Evolutionary conservation across 2,329 filamentous ascomycete species (phyloP).

Genomic region (Calonectria henricotiae): DNA sequence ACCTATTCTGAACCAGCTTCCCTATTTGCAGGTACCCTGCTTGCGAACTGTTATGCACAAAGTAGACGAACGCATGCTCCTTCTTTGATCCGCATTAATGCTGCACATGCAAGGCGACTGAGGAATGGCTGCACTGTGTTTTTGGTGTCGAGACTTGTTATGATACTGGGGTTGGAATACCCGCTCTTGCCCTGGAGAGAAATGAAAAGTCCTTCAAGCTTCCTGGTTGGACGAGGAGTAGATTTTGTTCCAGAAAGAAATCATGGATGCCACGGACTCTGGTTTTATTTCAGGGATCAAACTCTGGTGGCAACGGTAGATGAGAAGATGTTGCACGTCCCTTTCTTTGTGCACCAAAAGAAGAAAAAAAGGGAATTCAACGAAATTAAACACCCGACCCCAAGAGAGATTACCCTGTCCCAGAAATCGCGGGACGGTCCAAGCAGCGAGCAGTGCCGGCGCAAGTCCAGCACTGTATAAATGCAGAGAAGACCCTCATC

Average conservation of each 20-base stretch:
- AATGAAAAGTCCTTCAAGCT: slow-evolving; percentile 41
- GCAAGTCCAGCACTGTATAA: slow-evolving; percentile 36
- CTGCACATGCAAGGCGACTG: slow-evolving; percentile 22
- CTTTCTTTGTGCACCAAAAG: slow-evolving; percentile 12
- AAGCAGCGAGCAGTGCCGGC: slow-evolving; percentile 50
- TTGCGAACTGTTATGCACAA: slow-evolving; percentile 10
- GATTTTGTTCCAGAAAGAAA: slow-evolving; percentile 42
- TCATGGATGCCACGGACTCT: slow-evolving; percentile 52
- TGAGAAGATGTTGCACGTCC: slow-evolving; percentile 37
- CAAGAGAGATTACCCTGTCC: slow-evolving; percentile 52
- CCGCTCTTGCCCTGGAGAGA: slow-evolving; percentile 34
- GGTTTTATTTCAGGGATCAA: slow-evolving; percentile 35
- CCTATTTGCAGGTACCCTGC: slow-evolving; percentile 37
- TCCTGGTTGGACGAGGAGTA: slow-evolving; percentile 35
- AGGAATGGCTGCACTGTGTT: slow-evolving; percentile 21
- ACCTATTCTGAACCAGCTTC: slow-evolving; percentile 16
- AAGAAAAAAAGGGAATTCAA: slow-evolving; percentile 50
- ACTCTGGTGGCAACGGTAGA: slow-evolving; percentile 42
- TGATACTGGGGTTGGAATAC: slow-evolving; percentile 6
- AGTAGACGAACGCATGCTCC: slow-evolving; percentile 20
- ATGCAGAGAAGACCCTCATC: slow-evolving; percentile 26
- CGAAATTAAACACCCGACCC: slow-evolving; percentile 51
- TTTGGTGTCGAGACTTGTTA: background rate
- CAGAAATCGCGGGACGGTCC: slow-evolving; percentile 37
- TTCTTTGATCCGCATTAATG: background rate